Evolutionary conservation across 1,139 yeast genomes (phyloP).

Genomic region (Yamadazyma atlantica): DNA sequence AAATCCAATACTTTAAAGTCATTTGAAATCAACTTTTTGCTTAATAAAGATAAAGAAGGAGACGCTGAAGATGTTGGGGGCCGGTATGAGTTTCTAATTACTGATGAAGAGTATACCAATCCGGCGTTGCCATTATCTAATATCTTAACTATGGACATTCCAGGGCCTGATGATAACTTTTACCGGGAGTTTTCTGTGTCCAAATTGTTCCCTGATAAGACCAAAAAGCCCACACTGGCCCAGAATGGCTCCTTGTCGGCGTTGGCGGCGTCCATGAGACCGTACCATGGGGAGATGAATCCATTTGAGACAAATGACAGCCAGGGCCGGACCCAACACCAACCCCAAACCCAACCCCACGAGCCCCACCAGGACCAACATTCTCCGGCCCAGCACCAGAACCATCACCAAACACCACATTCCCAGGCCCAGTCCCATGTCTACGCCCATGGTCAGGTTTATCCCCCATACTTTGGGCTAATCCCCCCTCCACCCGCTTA

Average conservation of each 20-base stretch:
- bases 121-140: constrained; percentile 14
- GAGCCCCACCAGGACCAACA: background rate
- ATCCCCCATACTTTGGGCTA: background rate
- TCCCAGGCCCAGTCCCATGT: background rate
- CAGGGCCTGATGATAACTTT: constrained; percentile 9
- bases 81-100: constrained; percentile 6
- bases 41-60: constrained; percentile 9
- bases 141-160: constrained; percentile 14
- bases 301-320: background rate
- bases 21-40: constrained; percentile 16
- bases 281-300: background rate
- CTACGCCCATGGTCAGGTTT: background rate
- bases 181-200: constrained; percentile 11
- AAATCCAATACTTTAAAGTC: constrained; percentile 5
- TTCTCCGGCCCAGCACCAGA: background rate
- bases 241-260: too few species aligned
- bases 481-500: background rate
- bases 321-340: background rate
- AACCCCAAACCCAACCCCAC: background rate
- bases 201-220: constrained; percentile 15
- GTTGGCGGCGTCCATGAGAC: background rate
- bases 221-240: background rate
- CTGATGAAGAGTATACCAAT: constrained; percentile 12
- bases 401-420: background rate
- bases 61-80: background rate